Conservation (phyloP, 2,329 filamentous ascomycete species). For the Fusarium pseudonygamai region DNA sequence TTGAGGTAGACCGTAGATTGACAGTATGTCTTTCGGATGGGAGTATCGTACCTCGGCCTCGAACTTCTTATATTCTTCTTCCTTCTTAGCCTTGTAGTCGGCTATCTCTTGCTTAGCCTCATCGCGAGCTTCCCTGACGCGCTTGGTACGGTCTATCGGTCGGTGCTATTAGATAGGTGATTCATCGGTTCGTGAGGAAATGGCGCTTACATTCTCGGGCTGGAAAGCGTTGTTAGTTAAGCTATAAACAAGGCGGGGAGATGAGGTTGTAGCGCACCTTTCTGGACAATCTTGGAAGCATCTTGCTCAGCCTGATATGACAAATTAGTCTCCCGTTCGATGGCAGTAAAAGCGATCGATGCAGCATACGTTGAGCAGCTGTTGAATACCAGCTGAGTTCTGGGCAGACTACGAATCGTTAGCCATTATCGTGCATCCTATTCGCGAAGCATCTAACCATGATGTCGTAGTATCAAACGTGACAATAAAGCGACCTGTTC, state of each 20-base stretch:
- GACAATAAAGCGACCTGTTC: neutral
- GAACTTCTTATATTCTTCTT: slow-evolving; percentile 94
- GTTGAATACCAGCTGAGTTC: slow-evolving; percentile 98
- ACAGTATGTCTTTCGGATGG: neutral
- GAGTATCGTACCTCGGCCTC: slow-evolving; percentile 71
- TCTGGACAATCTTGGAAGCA: slow-evolving; percentile 98
- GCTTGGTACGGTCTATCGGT: slow-evolving; percentile 78
- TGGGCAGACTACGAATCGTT: slow-evolving; percentile 80
- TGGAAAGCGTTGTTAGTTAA: slow-evolving; percentile 50
- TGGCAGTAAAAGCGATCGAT: neutral
- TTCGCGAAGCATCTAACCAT: slow-evolving; percentile 34
- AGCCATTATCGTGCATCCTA: slow-evolving; percentile 34
- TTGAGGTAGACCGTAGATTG: neutral
- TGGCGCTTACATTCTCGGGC: slow-evolving; percentile 85
- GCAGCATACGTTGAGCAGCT: slow-evolving; percentile 88
- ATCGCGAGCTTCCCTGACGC: slow-evolving; percentile 93
- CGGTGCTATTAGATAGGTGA: neutral
- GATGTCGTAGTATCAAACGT: slow-evolving; percentile 10
- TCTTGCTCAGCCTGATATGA: slow-evolving; percentile 86
- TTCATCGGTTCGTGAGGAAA: slow-evolving; percentile 4
- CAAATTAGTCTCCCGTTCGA: neutral
- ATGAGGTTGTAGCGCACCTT: slow-evolving; percentile 68
- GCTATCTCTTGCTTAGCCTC: slow-evolving; percentile 99
- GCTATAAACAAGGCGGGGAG: slow-evolving; percentile 1
- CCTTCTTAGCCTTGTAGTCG: slow-evolving; percentile 88